phyloP scores from a whole-genome alignment of 2,329 filamentous ascomycete genomes.

The Paecilomyces variotii region DNA sequence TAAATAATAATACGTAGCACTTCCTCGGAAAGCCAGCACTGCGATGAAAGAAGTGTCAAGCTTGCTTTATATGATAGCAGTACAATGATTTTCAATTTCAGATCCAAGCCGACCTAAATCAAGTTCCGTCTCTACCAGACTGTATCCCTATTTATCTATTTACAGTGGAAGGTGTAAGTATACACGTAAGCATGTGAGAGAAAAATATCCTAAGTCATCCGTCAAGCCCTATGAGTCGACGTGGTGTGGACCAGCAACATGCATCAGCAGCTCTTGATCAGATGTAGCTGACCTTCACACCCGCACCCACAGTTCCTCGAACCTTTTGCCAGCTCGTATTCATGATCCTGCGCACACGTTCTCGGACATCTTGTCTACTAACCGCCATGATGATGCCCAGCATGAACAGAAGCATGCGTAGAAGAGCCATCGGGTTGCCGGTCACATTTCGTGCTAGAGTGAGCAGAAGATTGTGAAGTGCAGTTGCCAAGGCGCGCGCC shows the following conservation, averaged over 20 bases:
- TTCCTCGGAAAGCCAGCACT: neutral
- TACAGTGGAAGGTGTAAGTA: neutral
- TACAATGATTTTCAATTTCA: neutral
- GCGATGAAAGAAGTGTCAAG: neutral
- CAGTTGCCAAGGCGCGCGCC: conserved; percentile 35
- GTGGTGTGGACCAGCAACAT: neutral
- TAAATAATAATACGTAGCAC: neutral
- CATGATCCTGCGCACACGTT: conserved; percentile 62
- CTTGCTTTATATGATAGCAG: neutral
- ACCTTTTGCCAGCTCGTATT: conserved; percentile 72
- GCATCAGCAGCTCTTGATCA: conserved; percentile 29
- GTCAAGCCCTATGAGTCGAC: neutral
- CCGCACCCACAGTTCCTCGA: conserved; percentile 82
- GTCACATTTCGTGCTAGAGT: conserved; percentile 45
- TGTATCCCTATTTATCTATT: neutral
- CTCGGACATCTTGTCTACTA: conserved; percentile 64
- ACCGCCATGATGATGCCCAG: conserved; percentile 70
- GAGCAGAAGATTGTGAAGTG: conserved; percentile 43
- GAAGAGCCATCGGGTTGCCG: conserved; percentile 47
- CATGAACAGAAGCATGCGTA: conserved; percentile 67
- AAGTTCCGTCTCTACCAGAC: neutral
- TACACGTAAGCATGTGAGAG: neutral
- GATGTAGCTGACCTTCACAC: conserved; percentile 94
- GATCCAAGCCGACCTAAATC: neutral
- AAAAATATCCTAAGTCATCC: neutral